A percentile compares a stretch with the other conserved stretches of the same genome.
Conservation (phyloP, 2,329 filamentous ascomycete species). For the Penicillium paneum region DNA sequence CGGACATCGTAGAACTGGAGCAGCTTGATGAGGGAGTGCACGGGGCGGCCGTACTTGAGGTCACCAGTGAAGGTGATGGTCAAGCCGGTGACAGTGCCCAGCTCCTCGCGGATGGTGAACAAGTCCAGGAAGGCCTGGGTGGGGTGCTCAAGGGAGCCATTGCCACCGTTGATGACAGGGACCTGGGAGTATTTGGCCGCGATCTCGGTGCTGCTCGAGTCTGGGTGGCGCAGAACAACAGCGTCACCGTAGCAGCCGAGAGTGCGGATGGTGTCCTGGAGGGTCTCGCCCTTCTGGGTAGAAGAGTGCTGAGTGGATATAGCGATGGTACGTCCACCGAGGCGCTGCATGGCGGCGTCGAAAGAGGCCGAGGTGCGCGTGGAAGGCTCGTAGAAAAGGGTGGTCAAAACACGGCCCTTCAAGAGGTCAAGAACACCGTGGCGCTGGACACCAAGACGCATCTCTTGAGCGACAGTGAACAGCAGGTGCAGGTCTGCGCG, state of each 20-base stretch:
- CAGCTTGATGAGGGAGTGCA: slow-evolving; percentile 91
- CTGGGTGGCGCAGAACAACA: slow-evolving; percentile 90
- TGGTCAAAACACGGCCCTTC: slow-evolving; percentile 80
- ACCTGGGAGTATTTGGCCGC: slow-evolving; percentile 85
- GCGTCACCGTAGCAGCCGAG: slow-evolving; percentile 93
- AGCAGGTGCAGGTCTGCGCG: slow-evolving; percentile 85
- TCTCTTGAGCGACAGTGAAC: slow-evolving; percentile 96
- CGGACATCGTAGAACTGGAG: slow-evolving; percentile 94
- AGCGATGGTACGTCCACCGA: slow-evolving; percentile 80
- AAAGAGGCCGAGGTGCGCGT: slow-evolving; percentile 95
- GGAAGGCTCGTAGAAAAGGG: slow-evolving; percentile 96
- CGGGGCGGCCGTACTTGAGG: slow-evolving; percentile 85
- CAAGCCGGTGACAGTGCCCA: slow-evolving; percentile 90
- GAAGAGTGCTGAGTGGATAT: slow-evolving; percentile 82
- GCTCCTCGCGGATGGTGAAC: slow-evolving; percentile 96
- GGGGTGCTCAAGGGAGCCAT: slow-evolving; percentile 92
- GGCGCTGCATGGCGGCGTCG: slow-evolving; percentile 96
- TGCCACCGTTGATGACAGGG: slow-evolving; percentile 95
- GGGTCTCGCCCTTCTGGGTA: slow-evolving; percentile 87
- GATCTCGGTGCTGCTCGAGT: slow-evolving; percentile 73
- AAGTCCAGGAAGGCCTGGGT: slow-evolving; percentile 97
- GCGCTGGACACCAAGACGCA: slow-evolving; percentile 90
- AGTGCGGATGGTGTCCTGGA: slow-evolving; percentile 91
- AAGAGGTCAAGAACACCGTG: slow-evolving; percentile 85
- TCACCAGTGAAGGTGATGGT: slow-evolving; percentile 97